Evolutionary conservation across 1,139 yeast genomes (phyloP).

Genomic region (Protomyces macrosporus): DNA sequence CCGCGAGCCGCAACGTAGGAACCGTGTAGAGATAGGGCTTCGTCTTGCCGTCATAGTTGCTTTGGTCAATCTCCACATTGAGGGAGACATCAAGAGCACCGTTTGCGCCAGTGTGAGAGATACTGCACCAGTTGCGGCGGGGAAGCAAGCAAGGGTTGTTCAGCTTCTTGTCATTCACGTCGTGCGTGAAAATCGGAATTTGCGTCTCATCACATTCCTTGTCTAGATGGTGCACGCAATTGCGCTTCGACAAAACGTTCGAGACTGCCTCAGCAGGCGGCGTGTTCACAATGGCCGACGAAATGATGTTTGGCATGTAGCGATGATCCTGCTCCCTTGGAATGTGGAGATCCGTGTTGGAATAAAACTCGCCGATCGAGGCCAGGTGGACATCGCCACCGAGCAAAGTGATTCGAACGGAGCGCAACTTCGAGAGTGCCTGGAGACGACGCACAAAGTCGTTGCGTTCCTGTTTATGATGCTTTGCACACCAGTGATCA

Average conservation of each 20-base stretch:
- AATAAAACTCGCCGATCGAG: conserved; percentile 69
- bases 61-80: conserved; percentile 25
- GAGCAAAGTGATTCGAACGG: conserved; percentile 72
- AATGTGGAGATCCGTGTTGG: conserved; percentile 2
- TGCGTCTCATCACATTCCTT: conserved; percentile 24
- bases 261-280: conserved; percentile 96
- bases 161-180: conserved; percentile 17
- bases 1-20: not conserved
- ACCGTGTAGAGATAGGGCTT: conserved; percentile 10
- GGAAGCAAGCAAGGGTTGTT: conserved; percentile 20
- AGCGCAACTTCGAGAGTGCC: conserved; percentile 56
- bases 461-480: conserved; percentile 78
- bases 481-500: conserved; percentile 81
- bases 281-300: conserved; percentile 85
- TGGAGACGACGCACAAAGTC: conserved; percentile 52
- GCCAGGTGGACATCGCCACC: conserved; percentile 94
- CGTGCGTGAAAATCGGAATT: conserved; percentile 8
- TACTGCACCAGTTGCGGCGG: conserved; percentile 21
- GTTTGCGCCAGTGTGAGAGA: not conserved
- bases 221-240: conserved; percentile 25
- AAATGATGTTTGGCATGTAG: conserved; percentile 51
- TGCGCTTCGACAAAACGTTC: conserved; percentile 32
- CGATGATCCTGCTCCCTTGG: conserved; percentile 18
- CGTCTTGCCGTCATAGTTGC: conserved; percentile 16
- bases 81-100: conserved; percentile 12